Evolutionary conservation across 129 eudicot genomes (phyloP), one percentile per base, ranked within the genome.

Genomic region (Ambrosia trifida): DNA sequence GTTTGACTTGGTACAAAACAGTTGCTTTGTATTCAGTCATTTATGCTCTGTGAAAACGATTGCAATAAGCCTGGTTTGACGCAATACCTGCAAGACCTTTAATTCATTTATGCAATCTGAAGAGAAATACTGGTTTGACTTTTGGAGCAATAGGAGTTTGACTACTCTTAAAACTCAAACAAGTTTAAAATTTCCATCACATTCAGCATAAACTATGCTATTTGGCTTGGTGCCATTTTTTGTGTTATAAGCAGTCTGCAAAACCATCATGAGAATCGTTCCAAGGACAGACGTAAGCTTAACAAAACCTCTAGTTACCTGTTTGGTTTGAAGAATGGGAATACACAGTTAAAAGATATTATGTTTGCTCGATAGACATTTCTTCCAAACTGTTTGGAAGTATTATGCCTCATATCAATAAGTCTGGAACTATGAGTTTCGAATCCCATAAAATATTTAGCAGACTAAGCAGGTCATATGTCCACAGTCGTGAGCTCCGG

Each of bases 51-150:
- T 24, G 28, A 24, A 24, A 24, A 24, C 28, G 28, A 24, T 50
- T 30, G 74, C 33, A 9, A 20, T 9, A 45, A 70, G 12, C 65
- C 3, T 44, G 12, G 20, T 28, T 44, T 4, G 33, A 44, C 4
- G 10, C 56, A 57, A 18, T 87, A 91, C 96, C 98, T 83, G 85
- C 98, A 88, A 51, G 88, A 83, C 96, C 95, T 88, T 24, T 24
- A 0, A 24, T 24, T 24, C 28, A 24, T 24, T 24, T 24, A 24
- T 24, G 28, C 28, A 24, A 47, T 14, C 13, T 1, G 7, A 47
- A 47, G 53, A 47, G 14, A 47, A 17, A 47, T 47, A 6, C 53
- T 17, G 18, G 52, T 47, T 47, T 24, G 28, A 24, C 28, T 24
- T 24, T 24, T 24, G 52, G 52, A n/a, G n/a, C 49, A 30, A 38